Evolutionary conservation across 169 alveolate species (phyloP), one percentile per base, ranked within the genome.

Genomic region (Plasmodium relictum): DNA sequence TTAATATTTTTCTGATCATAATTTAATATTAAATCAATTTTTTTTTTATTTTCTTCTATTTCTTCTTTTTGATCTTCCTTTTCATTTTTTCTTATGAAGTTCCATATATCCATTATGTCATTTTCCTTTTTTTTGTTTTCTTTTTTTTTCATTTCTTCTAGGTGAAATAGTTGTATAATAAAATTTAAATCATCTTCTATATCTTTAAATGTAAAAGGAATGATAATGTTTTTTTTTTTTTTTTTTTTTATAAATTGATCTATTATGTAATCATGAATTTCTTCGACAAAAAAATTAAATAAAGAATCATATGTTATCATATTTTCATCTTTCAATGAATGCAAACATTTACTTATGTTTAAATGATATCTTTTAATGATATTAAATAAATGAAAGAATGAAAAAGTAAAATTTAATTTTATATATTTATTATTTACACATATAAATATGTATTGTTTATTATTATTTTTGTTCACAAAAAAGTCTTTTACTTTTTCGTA

Each of bases 71-170:
- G 71, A 12, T 44, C 78, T 63, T 1, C 1, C 39, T 78, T 65
- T 39, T 63, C 65, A 70, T 78, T 78, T 63, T 63, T 48, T 18
- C 65, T 63, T 39, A 78, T 78, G 26, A 78, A 78, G 20, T 65
- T 66, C 89, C 89, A 78, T 10, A 78, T 65, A 70, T 78, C 89
- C 54, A 16, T 50, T 14, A 78, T 78, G 12, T 63, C 76, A 44
- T 65, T 41, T 9, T 54, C 41, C n/a, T 65, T 31, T 14, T 48
- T 8, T 22, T 39, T 69, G 5, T 63, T 59, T 56, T 62, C 48
- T 22, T 48, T 58, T 62, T 31, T 18, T 20, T 65, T 45, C 24
- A 10, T 26, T 37, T 20, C 70, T 20, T 65, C 61, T 16, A 20
- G 26, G 6, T 26, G 1, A 14, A 63, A 50, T 37, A 63, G 18